A percentile compares a stretch with the other conserved stretches of the same genome.
These are phyloP conservation scores for Speleostelium caveatum DNA, from an alignment of 78 protist genomes.

Conservation along the genomic window DNA sequence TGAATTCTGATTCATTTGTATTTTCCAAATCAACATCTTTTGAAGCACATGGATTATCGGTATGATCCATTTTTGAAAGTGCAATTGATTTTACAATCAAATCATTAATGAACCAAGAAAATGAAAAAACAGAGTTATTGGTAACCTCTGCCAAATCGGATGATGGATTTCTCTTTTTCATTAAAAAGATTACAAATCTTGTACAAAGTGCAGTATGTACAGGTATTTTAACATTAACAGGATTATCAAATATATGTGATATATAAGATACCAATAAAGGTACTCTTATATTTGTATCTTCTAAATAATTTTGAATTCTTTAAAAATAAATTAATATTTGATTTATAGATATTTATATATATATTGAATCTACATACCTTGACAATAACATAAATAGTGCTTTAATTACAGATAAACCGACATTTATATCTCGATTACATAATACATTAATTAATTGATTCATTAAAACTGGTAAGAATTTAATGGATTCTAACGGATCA, in stretches of 20 bases:
- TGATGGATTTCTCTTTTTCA: conserved; percentile 35
- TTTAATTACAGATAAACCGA: conserved; percentile 59
- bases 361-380: conserved; percentile 3
- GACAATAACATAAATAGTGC: conserved; percentile 42
- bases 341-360: not conserved
- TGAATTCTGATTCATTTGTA: conserved; percentile 33
- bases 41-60: not conserved
- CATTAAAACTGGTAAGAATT: conserved; percentile 49
- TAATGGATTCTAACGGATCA: conserved; percentile 62
- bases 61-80: conserved; percentile 3
- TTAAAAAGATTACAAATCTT: conserved; percentile 48
- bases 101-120: conserved; percentile 65
- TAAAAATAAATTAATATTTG: not conserved
- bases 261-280: conserved; percentile 52
- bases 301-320: conserved; percentile 27
- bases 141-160: conserved; percentile 2
- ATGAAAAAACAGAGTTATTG: conserved; percentile 48
- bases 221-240: conserved; percentile 23
- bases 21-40: conserved; percentile 1
- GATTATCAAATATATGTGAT: conserved; percentile 37
- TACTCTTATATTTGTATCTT: conserved; percentile 44
- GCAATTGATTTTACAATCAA: conserved; percentile 42
- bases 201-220: conserved; percentile 58
- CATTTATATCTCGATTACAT: conserved; percentile 49
- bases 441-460: conserved; percentile 22